phyloP scores from a whole-genome alignment of 495 filamentous ascomycete species.

The Podospora bellae-mahoneyi region DNA sequence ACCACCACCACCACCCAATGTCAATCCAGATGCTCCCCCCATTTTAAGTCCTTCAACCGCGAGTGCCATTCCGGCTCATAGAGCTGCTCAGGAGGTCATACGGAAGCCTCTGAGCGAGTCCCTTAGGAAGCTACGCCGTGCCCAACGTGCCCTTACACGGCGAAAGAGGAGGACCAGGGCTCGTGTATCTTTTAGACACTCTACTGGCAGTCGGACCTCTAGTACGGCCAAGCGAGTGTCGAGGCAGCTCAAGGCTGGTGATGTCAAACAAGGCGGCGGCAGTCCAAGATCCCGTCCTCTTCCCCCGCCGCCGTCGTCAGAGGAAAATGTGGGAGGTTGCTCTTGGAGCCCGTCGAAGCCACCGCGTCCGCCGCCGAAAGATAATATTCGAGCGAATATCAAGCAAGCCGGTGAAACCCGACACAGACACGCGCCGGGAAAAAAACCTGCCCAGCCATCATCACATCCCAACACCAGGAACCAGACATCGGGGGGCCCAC shows the following conservation, averaged over 20 bases:
- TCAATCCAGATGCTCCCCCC: slow-evolving; percentile 24
- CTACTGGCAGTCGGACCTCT: slow-evolving; percentile 17
- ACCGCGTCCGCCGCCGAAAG: slow-evolving; percentile 7
- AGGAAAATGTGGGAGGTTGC: slow-evolving; percentile 19
- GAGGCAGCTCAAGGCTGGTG: slow-evolving; percentile 11
- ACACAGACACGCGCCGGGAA: not conserved
- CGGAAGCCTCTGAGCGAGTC: slow-evolving; percentile 33
- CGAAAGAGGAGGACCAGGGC: slow-evolving; percentile 25
- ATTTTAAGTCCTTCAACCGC: slow-evolving; percentile 16
- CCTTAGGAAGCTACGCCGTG: slow-evolving; percentile 29
- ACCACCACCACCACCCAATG: slow-evolving; percentile 13
- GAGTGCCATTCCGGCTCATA: slow-evolving; percentile 27
- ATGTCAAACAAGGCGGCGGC: not conserved
- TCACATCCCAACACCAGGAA: not conserved
- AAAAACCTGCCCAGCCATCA: not conserved
- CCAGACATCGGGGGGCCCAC: not conserved
- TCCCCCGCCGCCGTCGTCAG: slow-evolving; percentile 4
- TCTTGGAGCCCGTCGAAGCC: slow-evolving; percentile 21
- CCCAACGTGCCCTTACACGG: slow-evolving; percentile 25
- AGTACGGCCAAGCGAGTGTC: slow-evolving; percentile 11
- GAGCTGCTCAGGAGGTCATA: slow-evolving; percentile 39
- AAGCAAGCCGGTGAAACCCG: slow-evolving; percentile 15
- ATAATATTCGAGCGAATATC: not conserved
- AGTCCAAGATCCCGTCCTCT: not conserved
- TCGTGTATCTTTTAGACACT: slow-evolving; percentile 28